A percentile compares a stretch with the other conserved stretches of the same genome.
Evolutionary conservation across 768 basidiomycete species (phyloP).

Genomic region (Mycena venus): DNA sequence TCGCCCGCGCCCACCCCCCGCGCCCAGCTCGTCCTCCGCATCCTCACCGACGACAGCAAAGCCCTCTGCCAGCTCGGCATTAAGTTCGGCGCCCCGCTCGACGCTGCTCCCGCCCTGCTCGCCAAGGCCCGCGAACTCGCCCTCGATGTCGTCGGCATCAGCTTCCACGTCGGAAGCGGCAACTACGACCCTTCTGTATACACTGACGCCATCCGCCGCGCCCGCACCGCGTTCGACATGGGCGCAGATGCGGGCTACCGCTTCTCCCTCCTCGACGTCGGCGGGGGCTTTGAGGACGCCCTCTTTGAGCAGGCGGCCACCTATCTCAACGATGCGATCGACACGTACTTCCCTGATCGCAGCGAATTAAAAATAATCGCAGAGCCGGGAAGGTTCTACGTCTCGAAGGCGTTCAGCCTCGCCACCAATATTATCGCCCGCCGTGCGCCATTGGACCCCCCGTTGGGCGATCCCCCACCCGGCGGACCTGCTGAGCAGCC

Average conservation of each 20-base stretch:
- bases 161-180: constrained; percentile 98
- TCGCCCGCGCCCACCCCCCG: constrained; percentile 82
- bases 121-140: constrained; percentile 81
- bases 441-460: constrained; percentile 68
- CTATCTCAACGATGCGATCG: constrained; percentile 78
- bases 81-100: constrained; percentile 96
- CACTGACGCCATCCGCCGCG: constrained; percentile 88
- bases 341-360: constrained; percentile 83
- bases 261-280: constrained; percentile 91
- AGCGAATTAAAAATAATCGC: constrained; percentile 86
- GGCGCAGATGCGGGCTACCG: constrained; percentile 83
- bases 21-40: constrained; percentile 92
- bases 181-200: constrained; percentile 95
- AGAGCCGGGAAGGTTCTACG: constrained; percentile 96
- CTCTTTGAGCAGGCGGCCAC: constrained; percentile 86
- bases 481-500: constrained; percentile 53
- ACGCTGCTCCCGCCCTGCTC: constrained; percentile 83
- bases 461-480: constrained; percentile 52
- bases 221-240: constrained; percentile 90
- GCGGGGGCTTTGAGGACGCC: constrained; percentile 95
- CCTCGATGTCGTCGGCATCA: constrained; percentile 92
- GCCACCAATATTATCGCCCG: constrained; percentile 95
- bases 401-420: constrained; percentile 91
- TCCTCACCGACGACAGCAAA: constrained; percentile 98
- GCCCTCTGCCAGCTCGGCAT: constrained; percentile 92